These are phyloP conservation scores for Globisporangium paddicum DNA, from an alignment of 352 stramenopile genomes.

Conservation along the genomic window DNA sequence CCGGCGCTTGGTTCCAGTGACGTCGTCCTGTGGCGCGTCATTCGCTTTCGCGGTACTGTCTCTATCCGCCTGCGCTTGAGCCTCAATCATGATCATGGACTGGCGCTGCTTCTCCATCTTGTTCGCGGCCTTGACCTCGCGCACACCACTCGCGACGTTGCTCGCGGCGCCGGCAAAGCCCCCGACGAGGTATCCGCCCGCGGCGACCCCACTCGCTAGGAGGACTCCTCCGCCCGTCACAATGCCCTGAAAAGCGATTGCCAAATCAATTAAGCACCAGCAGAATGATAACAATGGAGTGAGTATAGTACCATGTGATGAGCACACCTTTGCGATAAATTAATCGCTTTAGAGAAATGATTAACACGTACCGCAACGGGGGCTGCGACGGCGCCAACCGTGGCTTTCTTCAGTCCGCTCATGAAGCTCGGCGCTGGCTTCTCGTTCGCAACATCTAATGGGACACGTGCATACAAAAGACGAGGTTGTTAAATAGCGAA, in stretches of 20 bases:
- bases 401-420: constrained; percentile 83
- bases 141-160: constrained; percentile 79
- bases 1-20: neutral
- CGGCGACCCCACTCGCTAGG: constrained; percentile 70
- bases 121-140: constrained; percentile 78
- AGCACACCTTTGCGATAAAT: neutral
- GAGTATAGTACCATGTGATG: neutral
- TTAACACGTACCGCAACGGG: constrained; percentile 60
- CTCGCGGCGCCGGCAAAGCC: constrained; percentile 75
- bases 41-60: constrained; percentile 1
- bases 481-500: too few relatives aligned
- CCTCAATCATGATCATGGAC: constrained; percentile 15
- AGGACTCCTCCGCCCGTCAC: constrained; percentile 73
- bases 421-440: constrained; percentile 79
- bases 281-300: constrained; percentile 2
- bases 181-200: constrained; percentile 73
- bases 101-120: constrained; percentile 55
- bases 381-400: constrained; percentile 70
- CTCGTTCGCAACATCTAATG: constrained; percentile 38
- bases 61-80: neutral
- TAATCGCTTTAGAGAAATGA: neutral
- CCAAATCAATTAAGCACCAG: neutral
- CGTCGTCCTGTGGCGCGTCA: neutral
- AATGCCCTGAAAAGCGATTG: constrained; percentile 37
- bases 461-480: neutral